Base-by-base conservation (phyloP, 768 basidiomycete genomes). In the Neoboletus magnificus region DNA sequence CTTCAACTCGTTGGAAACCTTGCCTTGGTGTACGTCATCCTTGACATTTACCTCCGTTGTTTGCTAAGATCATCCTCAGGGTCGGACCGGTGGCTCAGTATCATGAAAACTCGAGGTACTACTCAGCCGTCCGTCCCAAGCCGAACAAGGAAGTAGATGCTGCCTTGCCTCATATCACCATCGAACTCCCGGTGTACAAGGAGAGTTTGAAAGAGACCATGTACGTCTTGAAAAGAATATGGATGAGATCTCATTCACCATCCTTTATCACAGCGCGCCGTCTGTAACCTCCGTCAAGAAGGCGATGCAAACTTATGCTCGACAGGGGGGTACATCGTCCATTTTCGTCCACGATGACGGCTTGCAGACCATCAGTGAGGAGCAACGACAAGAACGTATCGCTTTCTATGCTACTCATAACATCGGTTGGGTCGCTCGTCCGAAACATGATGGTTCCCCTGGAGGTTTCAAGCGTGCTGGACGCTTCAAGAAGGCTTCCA, bases 401-500 rank as follows among this genome's bases (percentile, higher is more conserved):
- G 66, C 73, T 4, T 85, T 77, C 68, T 86, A 85, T 66, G 76
- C 78, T 11, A 75, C 76, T 35, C 81, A 84, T 60, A 78, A 76
- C 54, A 81, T 85, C 48, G 84, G 79, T 18, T 86, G 79, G 74
- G 80, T 84, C 41, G 80, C 84, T 29, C 76, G 84, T 41, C 84
- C 84, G 0, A 73, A 74, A 60, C 83, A 85, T 1, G 64, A 67
- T 5, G 18, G 43, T 4, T 25, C 64, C 1, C 64, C 67, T 0
- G 52, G 27, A 4, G 71, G 66, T 5, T 71, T 69, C 49, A 74
- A 70, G 20, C 72, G 76, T 32, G 69, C 87, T 0, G 92, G 93
- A 16, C 81, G 92, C 15, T 96, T 96, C 82, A 95, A 96, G 77
- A 96, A 96, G 71, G 91, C 92, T 1, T 86, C 85, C 32, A 96